Evolutionary conservation across 1,284 basidiomycete genomes (phyloP), one percentile per base, ranked within the genome.

Genomic region (Rhodofomes roseus): DNA sequence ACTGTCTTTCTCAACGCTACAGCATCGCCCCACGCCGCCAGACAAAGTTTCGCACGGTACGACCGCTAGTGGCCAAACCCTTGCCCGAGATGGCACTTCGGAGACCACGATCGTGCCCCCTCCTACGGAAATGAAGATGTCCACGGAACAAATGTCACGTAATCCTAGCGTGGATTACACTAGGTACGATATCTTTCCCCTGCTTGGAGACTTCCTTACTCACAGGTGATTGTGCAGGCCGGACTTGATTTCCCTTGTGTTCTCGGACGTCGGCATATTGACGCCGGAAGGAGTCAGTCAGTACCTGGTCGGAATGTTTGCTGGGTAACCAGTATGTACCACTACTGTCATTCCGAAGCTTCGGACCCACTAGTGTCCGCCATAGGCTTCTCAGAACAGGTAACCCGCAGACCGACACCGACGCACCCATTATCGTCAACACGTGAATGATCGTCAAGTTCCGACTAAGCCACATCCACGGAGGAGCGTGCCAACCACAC

Each of bases 201-300:
- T 31, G 36, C 23, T 22, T n/a, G 22, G 61, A 58, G 36, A 34
- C 54, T 54, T 53, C 59, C 62, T 66, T 60, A 43, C 50, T 61
- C 43, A 53, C 53, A 50, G 25, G 22, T 54, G 60, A 60, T 31
- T 39, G 60, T 50, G 23, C 71, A 92, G 90, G 68, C 92, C 93
- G 62, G 90, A 95, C 76, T 76, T 95, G 66, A 95, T 96, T 66
- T 90, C 92, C 14, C 81, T 96, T 36, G 90, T 97, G 36, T 93
- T 97, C 69, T 93, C 91, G 60, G 95, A 97, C 65, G 90, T 96
- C 27, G 95, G 95, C 37, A 92, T 93, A 63, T 78, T 97, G 63
- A 96, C 95, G 20, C 95, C 95, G 43, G 90, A 92, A 73, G 93
- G 92, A 59, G 93, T 96, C 55, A 93, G 90, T 71, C 92, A 93